Conservation (phyloP, 2,329 filamentous ascomycete genomes). For the Aspergillus puulaauensis region DNA sequence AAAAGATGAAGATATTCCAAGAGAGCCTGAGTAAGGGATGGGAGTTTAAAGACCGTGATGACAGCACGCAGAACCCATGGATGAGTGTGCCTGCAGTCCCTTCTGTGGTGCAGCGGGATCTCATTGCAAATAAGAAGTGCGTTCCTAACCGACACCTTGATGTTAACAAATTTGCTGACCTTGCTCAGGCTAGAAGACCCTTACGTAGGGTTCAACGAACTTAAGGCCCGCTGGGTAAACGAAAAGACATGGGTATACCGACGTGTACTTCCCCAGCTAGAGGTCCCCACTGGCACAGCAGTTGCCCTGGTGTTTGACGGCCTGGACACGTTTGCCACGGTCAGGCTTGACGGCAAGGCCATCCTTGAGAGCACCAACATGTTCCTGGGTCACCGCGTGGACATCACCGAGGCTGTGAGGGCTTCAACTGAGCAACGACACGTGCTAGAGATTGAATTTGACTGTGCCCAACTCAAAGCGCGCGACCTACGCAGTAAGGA, state of each 20-base stretch:
- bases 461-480: conserved; percentile 46
- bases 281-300: conserved; percentile 47
- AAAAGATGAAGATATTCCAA: conserved; percentile 16
- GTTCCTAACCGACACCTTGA: rapidly evolving
- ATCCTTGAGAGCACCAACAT: conserved; percentile 75
- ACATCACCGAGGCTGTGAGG: conserved; percentile 58
- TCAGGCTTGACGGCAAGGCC: conserved; percentile 64
- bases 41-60: conserved; percentile 37
- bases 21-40: conserved; percentile 33
- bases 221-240: conserved; percentile 72
- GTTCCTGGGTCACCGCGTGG: conserved; percentile 71
- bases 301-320: conserved; percentile 72
- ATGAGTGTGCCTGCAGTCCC: conserved; percentile 38
- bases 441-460: conserved; percentile 50
- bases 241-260: conserved; percentile 70
- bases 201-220: conserved; percentile 73
- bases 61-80: conserved; percentile 32
- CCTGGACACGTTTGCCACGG: conserved; percentile 75
- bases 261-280: conserved; percentile 53
- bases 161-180: too few species aligned
- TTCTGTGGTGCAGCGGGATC: conserved; percentile 43
- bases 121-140: conserved; percentile 40
- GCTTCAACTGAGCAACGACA: conserved; percentile 36
- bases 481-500: conserved; percentile 44
- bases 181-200: conserved; percentile 53